Evolutionary conservation across 1,139 yeast species (phyloP), one percentile per base, ranked within the genome.

Genomic region (Candida tetrigidarum): DNA sequence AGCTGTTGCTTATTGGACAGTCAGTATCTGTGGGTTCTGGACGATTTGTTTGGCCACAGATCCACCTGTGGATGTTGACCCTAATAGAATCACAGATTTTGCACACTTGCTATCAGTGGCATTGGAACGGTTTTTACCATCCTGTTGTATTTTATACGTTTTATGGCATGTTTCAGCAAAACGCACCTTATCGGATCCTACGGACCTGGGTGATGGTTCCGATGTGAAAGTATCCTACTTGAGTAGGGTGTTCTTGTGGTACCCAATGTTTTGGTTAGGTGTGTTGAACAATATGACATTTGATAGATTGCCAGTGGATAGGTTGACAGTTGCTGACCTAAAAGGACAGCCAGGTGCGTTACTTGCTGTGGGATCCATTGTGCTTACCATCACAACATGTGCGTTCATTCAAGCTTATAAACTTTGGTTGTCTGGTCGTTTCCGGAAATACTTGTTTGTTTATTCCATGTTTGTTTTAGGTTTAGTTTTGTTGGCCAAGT

Each of bases 211-310:
- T n/a, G 15, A 39, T 15, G 78, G 10, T 48, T 71, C 39, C 7
- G 55, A 41, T 58, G 58, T 15, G 59, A 67, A 43, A 34, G 47
- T 58, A 1, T 70, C 76, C 0, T 66, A 84, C 1, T 48, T 90
- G 16, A 74, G 81, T 41, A 77, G 88, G 44, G 56, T 81, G 0
- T 34, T 85, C 0, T 59, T 84, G 34, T 92, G 96, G 93, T 86
- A 86, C 51, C 86, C 92, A 0, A 72, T 85, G 5, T 86, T 87
- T 57, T 90, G 96, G 96, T 57, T 88, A 2, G 97, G 97, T 1
- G 76, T 88, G 34, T 72, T 91, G 56, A 92, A 92, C 60, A 91
- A 91, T 62, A 78, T 89, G 56, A 90, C 96, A 0, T 91, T 92
- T 65, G 97, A 90, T 57, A 69, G 92, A 50, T 67, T 93, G 15